Evolutionary conservation across 2,329 filamentous ascomycete genomes (phyloP).

Genomic region (Cladosporium sp.): DNA sequence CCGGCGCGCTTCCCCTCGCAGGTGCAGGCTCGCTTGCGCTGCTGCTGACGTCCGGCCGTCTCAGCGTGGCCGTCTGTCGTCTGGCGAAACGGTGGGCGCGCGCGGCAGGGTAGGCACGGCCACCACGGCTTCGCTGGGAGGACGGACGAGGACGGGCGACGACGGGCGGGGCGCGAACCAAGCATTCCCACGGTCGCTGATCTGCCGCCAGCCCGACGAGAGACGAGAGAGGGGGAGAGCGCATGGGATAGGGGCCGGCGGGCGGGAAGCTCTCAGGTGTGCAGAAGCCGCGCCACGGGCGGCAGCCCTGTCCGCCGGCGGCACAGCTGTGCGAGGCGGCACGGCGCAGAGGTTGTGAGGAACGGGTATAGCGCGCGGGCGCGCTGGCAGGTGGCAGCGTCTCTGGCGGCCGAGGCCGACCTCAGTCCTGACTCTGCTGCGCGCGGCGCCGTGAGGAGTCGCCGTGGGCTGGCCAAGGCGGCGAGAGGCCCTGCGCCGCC

Average conservation of each 20-base stretch:
- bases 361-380: slow-evolving; percentile 6
- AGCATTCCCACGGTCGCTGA: slow-evolving; percentile 3
- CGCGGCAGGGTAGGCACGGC: no score
- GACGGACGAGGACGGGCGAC: not conserved
- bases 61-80: no score
- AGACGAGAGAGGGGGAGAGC: no score
- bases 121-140: no score
- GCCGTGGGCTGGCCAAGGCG: not conserved
- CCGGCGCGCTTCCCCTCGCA: no score
- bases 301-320: slow-evolving; percentile 2
- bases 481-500: not conserved
- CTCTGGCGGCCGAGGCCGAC: slow-evolving; percentile 3
- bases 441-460: no score
- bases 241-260: not conserved
- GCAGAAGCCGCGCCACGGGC: slow-evolving; percentile 6
- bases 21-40: no score
- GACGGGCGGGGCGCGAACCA: slow-evolving; percentile 2
- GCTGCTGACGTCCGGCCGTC: no score
- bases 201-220: slow-evolving; percentile 6
- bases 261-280: not conserved
- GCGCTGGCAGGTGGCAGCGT: not conserved
- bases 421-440: not conserved
- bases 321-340: not conserved
- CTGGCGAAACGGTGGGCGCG: no score
- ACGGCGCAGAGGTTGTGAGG: not conserved